Evolutionary conservation across 805 yeast species (phyloP).

Genomic region (Kodamaea nitidulidarum): DNA sequence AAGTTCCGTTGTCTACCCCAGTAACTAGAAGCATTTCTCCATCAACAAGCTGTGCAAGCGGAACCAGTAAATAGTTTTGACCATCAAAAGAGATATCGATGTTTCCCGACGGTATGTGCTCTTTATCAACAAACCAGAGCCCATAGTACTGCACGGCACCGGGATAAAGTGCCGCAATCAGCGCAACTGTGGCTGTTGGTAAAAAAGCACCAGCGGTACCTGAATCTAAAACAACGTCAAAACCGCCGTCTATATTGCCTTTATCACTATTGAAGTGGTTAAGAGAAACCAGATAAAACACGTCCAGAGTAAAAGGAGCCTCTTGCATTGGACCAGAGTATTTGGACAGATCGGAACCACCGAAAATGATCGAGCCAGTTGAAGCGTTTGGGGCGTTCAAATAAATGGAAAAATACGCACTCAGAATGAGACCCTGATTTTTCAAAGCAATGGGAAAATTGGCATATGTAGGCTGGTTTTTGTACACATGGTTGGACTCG

Average conservation of each 20-base stretch:
- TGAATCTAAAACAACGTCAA: too few relatives aligned
- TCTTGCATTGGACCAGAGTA: conserved; percentile 44
- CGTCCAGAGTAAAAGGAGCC: conserved; percentile 16
- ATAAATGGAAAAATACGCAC: conserved; percentile 21
- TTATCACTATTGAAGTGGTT: too few relatives aligned
- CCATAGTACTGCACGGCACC: too few relatives aligned
- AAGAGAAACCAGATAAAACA: neutral
- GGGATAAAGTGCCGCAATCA: neutral
- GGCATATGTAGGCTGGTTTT: neutral
- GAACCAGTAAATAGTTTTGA: too few relatives aligned
- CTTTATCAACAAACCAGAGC: neutral
- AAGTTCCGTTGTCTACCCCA: too few relatives aligned
- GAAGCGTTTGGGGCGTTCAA: conserved; percentile 7
- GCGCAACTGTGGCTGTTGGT: neutral
- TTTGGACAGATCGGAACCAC: conserved; percentile 66
- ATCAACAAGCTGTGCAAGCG: too few relatives aligned
- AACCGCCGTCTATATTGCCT: too few relatives aligned
- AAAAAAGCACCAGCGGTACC: too few relatives aligned
- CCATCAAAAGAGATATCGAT: too few relatives aligned
- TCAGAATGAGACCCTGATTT: conserved; percentile 23
- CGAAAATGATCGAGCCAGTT: conserved; percentile 41
- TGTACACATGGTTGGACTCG: too few relatives aligned
- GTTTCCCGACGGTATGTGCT: too few relatives aligned
- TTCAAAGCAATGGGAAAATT: conserved; percentile 20
- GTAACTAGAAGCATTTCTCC: too few relatives aligned